Percentiles rank a stretch among this genome's conserved stretches.
Conservation (phyloP, 352 stramenopile species). For the Phytopythium helicoides region DNA sequence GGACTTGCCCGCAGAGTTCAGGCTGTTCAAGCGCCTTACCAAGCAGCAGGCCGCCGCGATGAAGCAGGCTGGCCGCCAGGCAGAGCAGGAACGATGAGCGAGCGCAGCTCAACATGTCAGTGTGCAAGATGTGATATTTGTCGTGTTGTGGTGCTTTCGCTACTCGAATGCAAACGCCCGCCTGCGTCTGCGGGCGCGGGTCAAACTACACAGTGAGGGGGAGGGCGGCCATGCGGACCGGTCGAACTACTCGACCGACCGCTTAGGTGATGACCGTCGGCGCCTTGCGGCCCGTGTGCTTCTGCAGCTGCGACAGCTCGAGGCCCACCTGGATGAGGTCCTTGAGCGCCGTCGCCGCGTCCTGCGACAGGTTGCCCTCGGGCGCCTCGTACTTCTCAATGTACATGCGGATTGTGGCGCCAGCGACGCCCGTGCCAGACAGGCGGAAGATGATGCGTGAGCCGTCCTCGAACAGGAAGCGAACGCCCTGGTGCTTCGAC, state of each 20-base stretch:
- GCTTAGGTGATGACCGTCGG: slow-evolving; percentile 98
- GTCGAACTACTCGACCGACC: background rate
- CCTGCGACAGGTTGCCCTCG: slow-evolving; percentile 81
- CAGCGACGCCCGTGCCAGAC: slow-evolving; percentile 96
- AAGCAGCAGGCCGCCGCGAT: slow-evolving; percentile 22
- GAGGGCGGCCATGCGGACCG: background rate
- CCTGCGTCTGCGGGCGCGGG: too few relatives aligned
- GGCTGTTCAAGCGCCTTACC: slow-evolving; percentile 45
- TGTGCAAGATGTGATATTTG: background rate
- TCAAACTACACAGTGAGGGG: too few relatives aligned
- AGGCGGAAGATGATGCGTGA: slow-evolving; percentile 97
- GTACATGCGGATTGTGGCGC: slow-evolving; percentile 99
- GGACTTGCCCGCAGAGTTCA: slow-evolving; percentile 43
- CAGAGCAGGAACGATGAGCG: slow-evolving; percentile 2
- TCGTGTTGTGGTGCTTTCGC: background rate
- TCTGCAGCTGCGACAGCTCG: slow-evolving; percentile 90
- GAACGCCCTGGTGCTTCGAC: slow-evolving; percentile 96
- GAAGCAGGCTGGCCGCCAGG: slow-evolving; percentile 8
- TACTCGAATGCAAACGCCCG: too few relatives aligned
- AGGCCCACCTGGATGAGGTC: slow-evolving; percentile 93
- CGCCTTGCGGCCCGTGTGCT: slow-evolving; percentile 91
- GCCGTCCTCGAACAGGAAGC: slow-evolving; percentile 94
- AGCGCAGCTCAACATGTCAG: too few relatives aligned
- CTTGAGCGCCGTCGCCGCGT: slow-evolving; percentile 74
- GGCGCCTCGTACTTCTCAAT: slow-evolving; percentile 98